Conservation (phyloP, 1,284 basidiomycete genomes). For the Cryptococcus floricola region DNA sequence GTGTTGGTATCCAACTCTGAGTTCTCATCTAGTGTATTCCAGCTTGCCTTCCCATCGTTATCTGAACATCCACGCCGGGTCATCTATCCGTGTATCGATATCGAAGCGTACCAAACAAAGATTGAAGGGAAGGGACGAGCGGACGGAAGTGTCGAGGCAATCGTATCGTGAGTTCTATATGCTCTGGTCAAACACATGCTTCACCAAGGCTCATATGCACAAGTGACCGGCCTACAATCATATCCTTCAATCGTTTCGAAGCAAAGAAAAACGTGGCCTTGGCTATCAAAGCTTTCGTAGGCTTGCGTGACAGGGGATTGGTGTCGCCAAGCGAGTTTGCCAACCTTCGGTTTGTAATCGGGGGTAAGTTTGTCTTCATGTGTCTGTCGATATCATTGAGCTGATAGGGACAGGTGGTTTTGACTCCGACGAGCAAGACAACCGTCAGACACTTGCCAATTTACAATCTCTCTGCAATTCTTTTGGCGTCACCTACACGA, state of each 20-base stretch:
- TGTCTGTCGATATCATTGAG: background rate
- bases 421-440: constrained; percentile 66
- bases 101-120: constrained; percentile 59
- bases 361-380: constrained; percentile 55
- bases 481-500: constrained; percentile 55
- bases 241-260: constrained; percentile 95
- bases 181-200: background rate
- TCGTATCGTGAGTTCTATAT: constrained; percentile 60
- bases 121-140: constrained; percentile 32
- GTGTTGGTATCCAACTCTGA: constrained; percentile 86
- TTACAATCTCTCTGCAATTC: constrained; percentile 59
- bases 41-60: constrained; percentile 70
- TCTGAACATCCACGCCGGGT: constrained; percentile 59
- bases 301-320: constrained; percentile 21
- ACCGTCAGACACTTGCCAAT: constrained; percentile 59
- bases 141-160: constrained; percentile 55
- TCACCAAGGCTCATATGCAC: constrained; percentile 2
- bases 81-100: constrained; percentile 88
- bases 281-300: constrained; percentile 69
- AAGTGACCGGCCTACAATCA: constrained; percentile 68
- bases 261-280: constrained; percentile 87
- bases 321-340: constrained; percentile 23
- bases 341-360: constrained; percentile 63
- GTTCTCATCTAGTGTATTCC: constrained; percentile 80
- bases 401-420: constrained; percentile 60